Evolutionary conservation across 176 grass and related monocot genomes (phyloP), one percentile per base, ranked within the genome.

Genomic region (Oryza punctata): DNA sequence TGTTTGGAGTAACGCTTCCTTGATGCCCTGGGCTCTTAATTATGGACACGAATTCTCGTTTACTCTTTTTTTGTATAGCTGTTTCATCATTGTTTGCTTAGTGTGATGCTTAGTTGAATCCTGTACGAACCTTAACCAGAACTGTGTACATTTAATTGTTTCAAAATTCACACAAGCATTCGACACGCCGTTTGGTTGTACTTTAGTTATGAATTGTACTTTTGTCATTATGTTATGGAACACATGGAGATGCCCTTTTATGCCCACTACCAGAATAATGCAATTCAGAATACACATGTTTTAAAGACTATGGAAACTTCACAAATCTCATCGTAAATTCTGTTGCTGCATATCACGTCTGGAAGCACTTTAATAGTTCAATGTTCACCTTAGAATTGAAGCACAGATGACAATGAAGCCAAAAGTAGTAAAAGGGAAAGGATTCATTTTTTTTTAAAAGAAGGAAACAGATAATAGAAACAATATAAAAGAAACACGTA

Each of bases 91-190:
- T 84, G 65, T 12, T 49, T 61, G 74, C 47, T 79, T 78, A 61
- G 47, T 78, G 78, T 82, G 88, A 83, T 80, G 80, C 66, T 5
- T 46, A 82, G 38, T 14, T 70, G 64, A 45, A 26, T 24, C 21
- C 24, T 79, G 19, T 68, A 41, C 32, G 75, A 80, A 75, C 75
- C 10, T 80, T 76, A 76, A 70, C 64, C 40, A 57, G 75, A 79
- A 84, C 50, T 41, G 24, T 83, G 79, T 79, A 76, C 80, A 80
- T 90, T 80, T 69, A 80, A 84, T 84, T 87, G 80, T 65, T 84
- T 78, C 23, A 54, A 43, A 75, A 47, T 4, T 45, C 29, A 70
- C 43, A 33, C 63, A 65, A 63, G 63, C 44, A 67, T 84, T 68
- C 57, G 78, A 75, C 54, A 45, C 32, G 41, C 61, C 16, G 32